A percentile compares a stretch with the other conserved stretches of the same genome.
These are phyloP conservation scores for Blastocystis hominis DNA, from an alignment of 352 stramenopile species.

Conservation along the genomic window DNA sequence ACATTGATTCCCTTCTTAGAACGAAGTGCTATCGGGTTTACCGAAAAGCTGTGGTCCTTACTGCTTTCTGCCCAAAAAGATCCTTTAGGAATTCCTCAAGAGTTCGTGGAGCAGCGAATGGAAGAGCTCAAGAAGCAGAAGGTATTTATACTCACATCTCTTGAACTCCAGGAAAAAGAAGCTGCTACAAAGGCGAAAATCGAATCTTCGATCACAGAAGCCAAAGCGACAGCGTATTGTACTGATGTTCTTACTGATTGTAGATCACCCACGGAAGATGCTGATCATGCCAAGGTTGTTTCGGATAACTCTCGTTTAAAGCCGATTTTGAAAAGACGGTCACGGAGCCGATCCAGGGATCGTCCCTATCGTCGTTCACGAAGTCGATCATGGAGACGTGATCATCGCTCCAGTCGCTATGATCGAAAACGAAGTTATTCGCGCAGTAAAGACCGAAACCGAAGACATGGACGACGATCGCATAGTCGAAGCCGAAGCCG, in stretches of 20 bases:
- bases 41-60: conserved; percentile 44
- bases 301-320: neutral
- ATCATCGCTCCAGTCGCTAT: neutral
- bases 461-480: neutral
- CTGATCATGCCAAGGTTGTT: neutral
- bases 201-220: neutral
- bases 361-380: neutral
- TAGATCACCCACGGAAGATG: neutral
- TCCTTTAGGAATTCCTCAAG: conserved; percentile 32
- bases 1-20: conserved; percentile 51
- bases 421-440: neutral
- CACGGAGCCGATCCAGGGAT: neutral
- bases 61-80: conserved; percentile 54
- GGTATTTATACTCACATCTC: neutral
- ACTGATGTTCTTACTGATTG: neutral
- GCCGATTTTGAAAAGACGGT: neutral
- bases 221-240: neutral
- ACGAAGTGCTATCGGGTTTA: conserved; percentile 1
- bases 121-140: conserved; percentile 56
- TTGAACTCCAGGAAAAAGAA: conserved; percentile 10
- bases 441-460: neutral
- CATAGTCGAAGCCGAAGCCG: neutral
- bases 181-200: conserved; percentile 7
- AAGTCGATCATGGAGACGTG: neutral
- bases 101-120: conserved; percentile 49